Conservation (phyloP, 768 basidiomycete genomes). For the Tephrocybe sp. region DNA sequence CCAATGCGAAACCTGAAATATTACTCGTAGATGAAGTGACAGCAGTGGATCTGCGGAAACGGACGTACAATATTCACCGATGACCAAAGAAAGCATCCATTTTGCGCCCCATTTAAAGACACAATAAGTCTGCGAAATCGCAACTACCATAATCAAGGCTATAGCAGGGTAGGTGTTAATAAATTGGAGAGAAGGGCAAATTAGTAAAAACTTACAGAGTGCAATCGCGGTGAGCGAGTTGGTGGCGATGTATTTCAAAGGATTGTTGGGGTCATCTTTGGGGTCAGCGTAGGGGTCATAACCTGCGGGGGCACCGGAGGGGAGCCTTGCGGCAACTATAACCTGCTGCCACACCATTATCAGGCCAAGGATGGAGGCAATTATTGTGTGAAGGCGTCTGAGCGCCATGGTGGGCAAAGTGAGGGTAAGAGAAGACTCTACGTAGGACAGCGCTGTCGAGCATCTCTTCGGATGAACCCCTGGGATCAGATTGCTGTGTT, state of each 20-base stretch:
- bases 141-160: constrained; percentile 41
- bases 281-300: constrained; percentile 48
- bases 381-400: not conserved
- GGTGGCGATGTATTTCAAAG: constrained; percentile 52
- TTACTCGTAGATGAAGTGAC: not conserved
- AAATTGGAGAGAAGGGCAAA: not conserved
- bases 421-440: not conserved
- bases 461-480: not conserved
- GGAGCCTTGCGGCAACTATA: not conserved
- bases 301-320: not conserved
- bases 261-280: constrained; percentile 48
- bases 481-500: too few relatives aligned
- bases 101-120: constrained; percentile 43
- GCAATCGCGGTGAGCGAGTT: constrained; percentile 51
- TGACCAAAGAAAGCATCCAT: constrained; percentile 59
- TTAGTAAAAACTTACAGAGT: constrained; percentile 19
- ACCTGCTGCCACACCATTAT: constrained; percentile 1
- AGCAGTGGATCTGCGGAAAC: too few relatives aligned
- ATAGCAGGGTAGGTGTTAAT: not conserved
- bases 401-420: not conserved
- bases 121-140: constrained; percentile 41
- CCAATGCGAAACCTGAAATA: constrained; percentile 49
- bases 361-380: not conserved
- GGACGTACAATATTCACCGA: constrained; percentile 55
- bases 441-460: not conserved